A percentile compares a stretch with the other conserved stretches of the same genome.
Conservation (phyloP, 768 basidiomycete species). For the Calvatia gigantea region DNA sequence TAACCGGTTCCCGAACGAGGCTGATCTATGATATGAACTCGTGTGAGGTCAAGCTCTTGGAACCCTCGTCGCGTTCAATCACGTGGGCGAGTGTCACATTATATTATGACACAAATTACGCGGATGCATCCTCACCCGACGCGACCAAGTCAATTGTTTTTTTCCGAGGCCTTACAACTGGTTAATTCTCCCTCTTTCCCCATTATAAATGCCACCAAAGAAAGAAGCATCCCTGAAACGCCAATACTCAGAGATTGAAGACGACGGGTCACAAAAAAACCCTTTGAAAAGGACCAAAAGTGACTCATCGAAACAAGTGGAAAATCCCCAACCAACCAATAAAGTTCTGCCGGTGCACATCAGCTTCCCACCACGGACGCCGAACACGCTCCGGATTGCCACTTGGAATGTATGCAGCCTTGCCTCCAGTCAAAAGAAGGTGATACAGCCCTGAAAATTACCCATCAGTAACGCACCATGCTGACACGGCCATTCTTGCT, state of each 20-base stretch:
- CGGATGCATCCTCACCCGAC: no score
- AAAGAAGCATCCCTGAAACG: conserved; percentile 9
- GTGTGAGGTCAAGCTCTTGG: no score
- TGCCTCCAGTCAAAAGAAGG: conserved; percentile 77
- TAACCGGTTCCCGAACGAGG: no score
- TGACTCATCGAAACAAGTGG: neutral
- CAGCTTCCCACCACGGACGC: conserved; percentile 45
- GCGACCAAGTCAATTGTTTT: neutral
- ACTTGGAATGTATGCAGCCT: conserved; percentile 83
- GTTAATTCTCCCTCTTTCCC: neutral
- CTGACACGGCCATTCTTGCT: neutral
- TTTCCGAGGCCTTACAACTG: neutral
- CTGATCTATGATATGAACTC: no score
- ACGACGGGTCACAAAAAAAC: conserved; percentile 21
- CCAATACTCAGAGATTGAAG: conserved; percentile 14
- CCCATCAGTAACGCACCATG: neutral
- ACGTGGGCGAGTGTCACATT: no score
- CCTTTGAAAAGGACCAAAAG: conserved; percentile 21
- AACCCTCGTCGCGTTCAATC: no score
- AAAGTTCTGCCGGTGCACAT: conserved; percentile 66
- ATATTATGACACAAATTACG: no score
- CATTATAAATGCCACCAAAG: conserved; percentile 10
- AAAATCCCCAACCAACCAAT: conserved; percentile 67
- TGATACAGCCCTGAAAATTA: conserved; percentile 18
- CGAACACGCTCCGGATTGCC: conserved; percentile 51